Percentiles rank a stretch among this genome's conserved stretches.
These are phyloP conservation scores for Bipolaris gigantea DNA, from an alignment of 2,329 filamentous ascomycete genomes.

Conservation along the genomic window DNA sequence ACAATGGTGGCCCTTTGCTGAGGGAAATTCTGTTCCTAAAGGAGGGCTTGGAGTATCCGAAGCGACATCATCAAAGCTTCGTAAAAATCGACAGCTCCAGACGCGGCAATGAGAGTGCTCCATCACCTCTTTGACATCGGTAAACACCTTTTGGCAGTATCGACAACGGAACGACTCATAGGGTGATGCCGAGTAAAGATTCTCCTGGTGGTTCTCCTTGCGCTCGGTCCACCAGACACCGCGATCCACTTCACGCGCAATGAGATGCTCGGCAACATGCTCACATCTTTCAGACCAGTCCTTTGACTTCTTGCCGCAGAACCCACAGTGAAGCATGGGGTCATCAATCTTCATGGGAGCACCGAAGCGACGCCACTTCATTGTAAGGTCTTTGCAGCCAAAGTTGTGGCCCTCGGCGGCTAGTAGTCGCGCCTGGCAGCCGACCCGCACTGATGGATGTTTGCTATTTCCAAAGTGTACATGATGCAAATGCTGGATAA, in stretches of 20 bases:
- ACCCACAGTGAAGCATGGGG: constrained; percentile 43
- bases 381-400: constrained; percentile 41
- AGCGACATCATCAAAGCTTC: constrained; percentile 39
- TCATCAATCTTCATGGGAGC: constrained; percentile 41
- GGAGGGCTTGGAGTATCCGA: constrained; percentile 38
- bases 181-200: constrained; percentile 32
- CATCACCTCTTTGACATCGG: constrained; percentile 34
- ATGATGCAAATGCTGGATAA: constrained; percentile 41
- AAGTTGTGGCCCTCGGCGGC: constrained; percentile 36
- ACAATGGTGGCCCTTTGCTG: constrained; percentile 41
- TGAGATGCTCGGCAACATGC: constrained; percentile 40
- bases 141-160: constrained; percentile 40
- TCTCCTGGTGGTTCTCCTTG: constrained; percentile 39
- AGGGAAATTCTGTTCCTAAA: constrained; percentile 38
- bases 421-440: constrained; percentile 37
- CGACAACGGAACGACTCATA: constrained; percentile 40
- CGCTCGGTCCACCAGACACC: constrained; percentile 40
- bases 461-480: constrained; percentile 41
- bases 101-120: constrained; percentile 41
- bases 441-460: constrained; percentile 38
- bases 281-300: constrained; percentile 39
- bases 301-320: constrained; percentile 38
- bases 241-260: constrained; percentile 32
- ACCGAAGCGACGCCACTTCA: constrained; percentile 41
- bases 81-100: constrained; percentile 42